Evolutionary conservation across 441 rosid species (phyloP).

Genomic region (Pelargonium citronellum): DNA sequence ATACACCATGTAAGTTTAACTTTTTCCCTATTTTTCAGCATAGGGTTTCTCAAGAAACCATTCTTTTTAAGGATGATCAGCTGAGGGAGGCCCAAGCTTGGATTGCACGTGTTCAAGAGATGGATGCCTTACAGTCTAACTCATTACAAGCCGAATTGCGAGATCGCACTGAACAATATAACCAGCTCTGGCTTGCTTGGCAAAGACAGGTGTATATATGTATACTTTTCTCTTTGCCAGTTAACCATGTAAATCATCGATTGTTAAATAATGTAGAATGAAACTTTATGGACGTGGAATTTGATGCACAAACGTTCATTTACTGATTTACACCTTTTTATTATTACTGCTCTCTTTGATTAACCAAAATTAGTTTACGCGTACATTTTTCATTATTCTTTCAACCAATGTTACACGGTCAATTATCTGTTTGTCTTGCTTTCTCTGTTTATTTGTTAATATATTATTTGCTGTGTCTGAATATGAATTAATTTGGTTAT

Average conservation of each 20-base stretch:
- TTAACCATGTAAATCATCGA: background rate
- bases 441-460: background rate
- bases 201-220: conserved; percentile 78
- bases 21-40: conserved; percentile 41
- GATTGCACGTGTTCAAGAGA: conserved; percentile 78
- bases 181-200: conserved; percentile 86
- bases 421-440: too few species aligned
- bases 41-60: conserved; percentile 86
- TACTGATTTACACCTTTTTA: too few species aligned
- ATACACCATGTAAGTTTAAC: background rate
- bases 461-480: background rate
- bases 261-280: background rate
- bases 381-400: background rate
- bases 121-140: conserved; percentile 80
- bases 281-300: background rate
- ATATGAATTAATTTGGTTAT: conserved; percentile 9
- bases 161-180: conserved; percentile 82
- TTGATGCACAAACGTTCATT: background rate
- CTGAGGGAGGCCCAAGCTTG: conserved; percentile 71
- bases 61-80: conserved; percentile 81
- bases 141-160: conserved; percentile 74
- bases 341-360: background rate
- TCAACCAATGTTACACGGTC: background rate
- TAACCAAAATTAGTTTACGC: too few species aligned
- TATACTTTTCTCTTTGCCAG: conserved; percentile 13